A percentile compares a stretch with the other conserved stretches of the same genome.
Conservation (phyloP, 2,329 filamentous ascomycete species). For the Neurospora crassa region DNA sequence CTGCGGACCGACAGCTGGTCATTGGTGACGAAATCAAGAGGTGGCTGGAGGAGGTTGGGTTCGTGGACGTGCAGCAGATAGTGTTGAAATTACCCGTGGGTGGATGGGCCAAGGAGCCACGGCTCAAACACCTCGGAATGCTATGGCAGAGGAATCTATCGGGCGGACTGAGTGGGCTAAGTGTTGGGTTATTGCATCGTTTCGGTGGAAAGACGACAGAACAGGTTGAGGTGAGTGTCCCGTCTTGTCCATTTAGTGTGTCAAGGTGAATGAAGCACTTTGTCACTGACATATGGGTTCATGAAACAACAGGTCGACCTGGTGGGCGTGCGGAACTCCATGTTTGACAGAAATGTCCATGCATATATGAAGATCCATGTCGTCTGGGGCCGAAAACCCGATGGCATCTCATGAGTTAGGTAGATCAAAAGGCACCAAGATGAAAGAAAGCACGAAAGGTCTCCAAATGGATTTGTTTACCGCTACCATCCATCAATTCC, state of each 20-base stretch:
- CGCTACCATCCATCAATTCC: neutral
- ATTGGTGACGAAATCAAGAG: constrained; percentile 13
- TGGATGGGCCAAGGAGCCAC: constrained; percentile 22
- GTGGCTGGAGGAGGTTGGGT: constrained; percentile 21
- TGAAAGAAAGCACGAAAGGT: neutral
- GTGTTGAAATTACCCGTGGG: constrained; percentile 25
- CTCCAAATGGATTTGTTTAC: neutral
- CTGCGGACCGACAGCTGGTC: constrained; percentile 13
- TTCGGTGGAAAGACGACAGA: constrained; percentile 30
- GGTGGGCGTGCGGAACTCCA: constrained; percentile 37
- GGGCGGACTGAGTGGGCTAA: constrained; percentile 24
- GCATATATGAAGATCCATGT: constrained; percentile 40
- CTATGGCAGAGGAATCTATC: constrained; percentile 22
- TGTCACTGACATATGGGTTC: constrained; percentile 8
- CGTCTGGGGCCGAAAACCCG: constrained; percentile 41
- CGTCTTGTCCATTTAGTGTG: constrained; percentile 1
- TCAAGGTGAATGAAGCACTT: neutral
- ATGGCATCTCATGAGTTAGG: neutral
- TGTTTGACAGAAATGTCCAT: constrained; percentile 37
- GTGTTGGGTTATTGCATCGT: constrained; percentile 22
- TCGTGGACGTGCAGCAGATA: constrained; percentile 22
- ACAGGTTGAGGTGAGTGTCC: constrained; percentile 37
- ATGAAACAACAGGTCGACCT: constrained; percentile 30
- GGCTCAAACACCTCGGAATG: constrained; percentile 23
- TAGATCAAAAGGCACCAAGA: neutral